These are phyloP conservation scores for Cryphonectria japonica DNA, from an alignment of 2,329 filamentous ascomycete genomes.

Conservation along the genomic window DNA sequence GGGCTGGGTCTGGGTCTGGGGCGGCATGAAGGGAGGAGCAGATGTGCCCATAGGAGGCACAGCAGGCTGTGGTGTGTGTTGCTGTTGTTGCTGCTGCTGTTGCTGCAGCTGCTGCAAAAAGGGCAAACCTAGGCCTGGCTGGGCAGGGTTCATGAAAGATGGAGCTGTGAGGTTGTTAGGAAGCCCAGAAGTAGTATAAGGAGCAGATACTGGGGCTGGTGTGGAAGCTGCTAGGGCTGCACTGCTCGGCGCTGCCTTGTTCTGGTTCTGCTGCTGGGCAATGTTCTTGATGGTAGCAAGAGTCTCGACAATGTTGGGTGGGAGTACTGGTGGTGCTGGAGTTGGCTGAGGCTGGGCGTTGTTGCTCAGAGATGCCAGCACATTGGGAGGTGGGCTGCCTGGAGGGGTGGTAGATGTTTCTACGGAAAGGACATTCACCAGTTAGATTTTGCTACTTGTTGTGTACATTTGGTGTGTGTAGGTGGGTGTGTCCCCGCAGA, in stretches of 20 bases:
- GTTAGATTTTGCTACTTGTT: constrained; percentile 43
- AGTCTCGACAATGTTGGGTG: constrained; percentile 71
- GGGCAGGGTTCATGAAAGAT: constrained; percentile 31
- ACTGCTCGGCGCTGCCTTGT: constrained; percentile 45
- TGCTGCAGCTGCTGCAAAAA: constrained; percentile 27
- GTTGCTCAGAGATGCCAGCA: constrained; percentile 46
- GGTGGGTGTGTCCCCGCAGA: not conserved
- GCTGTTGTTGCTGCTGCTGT: constrained; percentile 26
- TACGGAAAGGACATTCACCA: constrained; percentile 42
- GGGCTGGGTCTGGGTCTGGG: constrained; percentile 39
- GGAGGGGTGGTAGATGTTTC: constrained; percentile 73
- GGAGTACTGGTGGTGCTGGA: constrained; percentile 47
- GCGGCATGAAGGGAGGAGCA: constrained; percentile 41
- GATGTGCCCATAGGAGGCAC: constrained; percentile 64
- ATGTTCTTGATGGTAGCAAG: constrained; percentile 81
- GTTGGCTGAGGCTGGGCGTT: constrained; percentile 31
- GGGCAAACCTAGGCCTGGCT: constrained; percentile 33
- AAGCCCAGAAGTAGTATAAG: constrained; percentile 35
- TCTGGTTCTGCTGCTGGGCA: constrained; percentile 73
- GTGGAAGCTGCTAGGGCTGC: constrained; percentile 35
- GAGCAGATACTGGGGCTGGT: constrained; percentile 36
- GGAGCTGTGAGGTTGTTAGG: constrained; percentile 35
- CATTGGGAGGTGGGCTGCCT: constrained; percentile 59
- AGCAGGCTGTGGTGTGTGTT: constrained; percentile 46
- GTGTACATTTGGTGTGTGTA: not conserved